A percentile compares a stretch with the other conserved stretches of the same genome.
Conservation (phyloP, 768 basidiomycete species). For the Coprinellus micaceus region DNA sequence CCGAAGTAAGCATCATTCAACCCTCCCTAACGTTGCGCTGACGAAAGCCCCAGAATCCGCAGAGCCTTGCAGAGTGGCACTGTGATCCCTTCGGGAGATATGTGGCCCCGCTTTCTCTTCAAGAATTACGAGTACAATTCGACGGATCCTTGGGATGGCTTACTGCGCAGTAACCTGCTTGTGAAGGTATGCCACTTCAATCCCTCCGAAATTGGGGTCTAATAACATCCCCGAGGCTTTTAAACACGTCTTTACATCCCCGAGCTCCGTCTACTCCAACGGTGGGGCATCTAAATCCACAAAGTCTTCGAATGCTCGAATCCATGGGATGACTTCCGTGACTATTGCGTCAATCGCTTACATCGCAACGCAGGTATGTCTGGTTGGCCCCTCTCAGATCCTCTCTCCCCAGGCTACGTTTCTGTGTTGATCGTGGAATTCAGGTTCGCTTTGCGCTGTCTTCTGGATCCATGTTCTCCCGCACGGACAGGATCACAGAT, state of each 20-base stretch:
- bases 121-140: constrained; percentile 15
- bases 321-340: constrained; percentile 9
- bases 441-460: constrained; percentile 19
- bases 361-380: constrained; percentile 11
- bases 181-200: constrained; percentile 16
- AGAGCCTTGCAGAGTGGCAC: constrained; percentile 8
- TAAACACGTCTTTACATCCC: constrained; percentile 28
- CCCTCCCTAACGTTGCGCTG: not conserved
- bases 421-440: too few species aligned
- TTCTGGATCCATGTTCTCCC: constrained; percentile 9
- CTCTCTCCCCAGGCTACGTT: too few species aligned
- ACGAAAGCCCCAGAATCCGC: too few species aligned
- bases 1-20: not conserved
- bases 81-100: constrained; percentile 16
- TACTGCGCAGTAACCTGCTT: constrained; percentile 19
- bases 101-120: constrained; percentile 25
- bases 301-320: not conserved
- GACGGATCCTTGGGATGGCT: constrained; percentile 24
- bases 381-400: too few species aligned
- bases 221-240: too few species aligned
- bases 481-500: constrained; percentile 18
- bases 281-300: constrained; percentile 12
- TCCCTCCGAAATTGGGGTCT: not conserved
- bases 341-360: constrained; percentile 16
- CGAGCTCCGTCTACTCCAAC: constrained; percentile 28